Base-by-base conservation (phyloP, 768 basidiomycete species). In the Termitomyces sp. region DNA sequence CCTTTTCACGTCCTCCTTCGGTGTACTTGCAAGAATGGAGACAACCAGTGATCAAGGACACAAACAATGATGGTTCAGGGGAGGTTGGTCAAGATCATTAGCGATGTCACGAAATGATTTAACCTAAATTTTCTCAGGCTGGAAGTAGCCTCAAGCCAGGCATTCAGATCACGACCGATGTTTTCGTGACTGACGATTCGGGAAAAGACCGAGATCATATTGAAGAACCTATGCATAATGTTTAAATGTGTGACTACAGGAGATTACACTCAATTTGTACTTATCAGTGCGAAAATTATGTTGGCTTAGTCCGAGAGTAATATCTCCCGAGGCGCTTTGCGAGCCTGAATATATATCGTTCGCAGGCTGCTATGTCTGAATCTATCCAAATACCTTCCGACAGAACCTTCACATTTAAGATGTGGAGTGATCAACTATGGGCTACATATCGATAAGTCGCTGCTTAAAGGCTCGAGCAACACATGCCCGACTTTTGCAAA, bases 401-500 rank as follows among this genome's bases (percentile, higher is more conserved):
- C 18, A 1, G 3, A 11, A 16, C 11, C 3, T 10, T 52, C 18
- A 52, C 24, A 36, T 36, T 4, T 35, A 13, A 9, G 9, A n/a
- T 38, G 18, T 36, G n/a, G 62, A 92, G 90, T 7, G 93, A 93
- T 52, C n/a, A 82, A 84, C 28, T 98, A 92, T 67, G 96, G 95
- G 0, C 74, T 99, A 13, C 93, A 92, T 70, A 77, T 99, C 36
- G 92, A 94, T 65, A 83, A 86, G 2, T 79, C 86, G 0, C 83
- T 99, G 18, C 80, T 83, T 38, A 84, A 88, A 45, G 95, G 96
- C 7, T 90, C 92, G 0, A 92, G 92, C 1, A 90, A 92, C 2
- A 76, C 76, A 0, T 94, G 93, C 65, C 88, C 86, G 1, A 94
- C 94, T 1, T 98, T 94, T 69, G 84, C 80, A 36, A 98, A 99